phyloP scores from a whole-genome alignment of 139 green algal genomes.

The Volvox africanus region DNA sequence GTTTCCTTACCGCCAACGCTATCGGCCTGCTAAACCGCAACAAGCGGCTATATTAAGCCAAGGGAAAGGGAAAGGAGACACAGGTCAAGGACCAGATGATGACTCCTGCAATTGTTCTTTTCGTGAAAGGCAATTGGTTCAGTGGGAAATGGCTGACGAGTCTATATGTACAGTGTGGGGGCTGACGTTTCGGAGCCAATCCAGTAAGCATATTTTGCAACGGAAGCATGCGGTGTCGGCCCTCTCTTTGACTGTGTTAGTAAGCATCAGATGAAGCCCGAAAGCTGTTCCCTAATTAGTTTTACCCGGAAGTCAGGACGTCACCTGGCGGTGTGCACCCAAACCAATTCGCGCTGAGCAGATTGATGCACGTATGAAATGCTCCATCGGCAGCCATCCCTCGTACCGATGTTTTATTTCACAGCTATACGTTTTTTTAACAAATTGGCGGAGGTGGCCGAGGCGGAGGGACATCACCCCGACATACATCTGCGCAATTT shows the following conservation, averaged over 20 bases:
- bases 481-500: constrained; percentile 84
- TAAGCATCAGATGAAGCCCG: too few relatives aligned
- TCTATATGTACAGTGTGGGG: too few relatives aligned
- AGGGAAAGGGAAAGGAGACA: background rate
- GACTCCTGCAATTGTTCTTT: too few relatives aligned
- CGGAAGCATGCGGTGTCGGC: too few relatives aligned
- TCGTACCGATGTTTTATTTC: background rate
- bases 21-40: background rate
- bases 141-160: too few relatives aligned
- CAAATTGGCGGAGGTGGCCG: constrained; percentile 72
- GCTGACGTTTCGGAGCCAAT: too few relatives aligned
- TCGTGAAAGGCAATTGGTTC: too few relatives aligned
- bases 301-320: background rate
- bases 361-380: background rate
- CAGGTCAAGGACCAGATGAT: too few relatives aligned
- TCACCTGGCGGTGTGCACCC: background rate
- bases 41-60: too few relatives aligned
- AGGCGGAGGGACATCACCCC: constrained; percentile 82
- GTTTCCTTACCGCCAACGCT: background rate
- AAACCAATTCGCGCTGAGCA: background rate
- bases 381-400: background rate
- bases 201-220: too few relatives aligned
- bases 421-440: constrained; percentile 80
- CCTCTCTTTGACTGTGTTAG: too few relatives aligned
- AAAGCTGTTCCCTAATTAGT: too few relatives aligned